Percentiles rank a stretch among this genome's conserved stretches.
phyloP scores from a whole-genome alignment of 2,329 filamentous ascomycete genomes.

The Tolypocladium endophyticum region DNA sequence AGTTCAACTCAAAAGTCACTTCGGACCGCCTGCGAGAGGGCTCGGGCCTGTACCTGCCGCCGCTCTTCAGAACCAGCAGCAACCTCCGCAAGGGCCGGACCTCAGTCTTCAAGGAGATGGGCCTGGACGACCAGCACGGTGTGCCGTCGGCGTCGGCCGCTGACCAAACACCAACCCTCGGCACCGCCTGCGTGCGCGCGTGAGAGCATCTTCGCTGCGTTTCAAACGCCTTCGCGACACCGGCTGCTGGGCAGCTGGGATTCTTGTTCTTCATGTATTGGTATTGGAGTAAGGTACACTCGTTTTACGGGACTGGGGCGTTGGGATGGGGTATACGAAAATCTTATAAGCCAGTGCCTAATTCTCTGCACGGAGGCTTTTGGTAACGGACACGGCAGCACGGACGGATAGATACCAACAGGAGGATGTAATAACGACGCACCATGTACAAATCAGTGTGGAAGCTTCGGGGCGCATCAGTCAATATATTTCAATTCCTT shows the following conservation, averaged over 20 bases:
- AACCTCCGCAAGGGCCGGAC: conserved; percentile 38
- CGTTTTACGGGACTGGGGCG: background rate
- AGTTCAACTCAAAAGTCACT: conserved; percentile 39
- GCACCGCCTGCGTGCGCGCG: background rate
- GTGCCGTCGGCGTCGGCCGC: background rate
- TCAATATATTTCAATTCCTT: background rate
- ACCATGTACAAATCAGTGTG: background rate
- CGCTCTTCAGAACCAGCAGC: conserved; percentile 28
- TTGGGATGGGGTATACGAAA: background rate
- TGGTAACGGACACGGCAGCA: background rate
- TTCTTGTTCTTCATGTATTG: background rate
- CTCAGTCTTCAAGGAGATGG: conserved; percentile 43
- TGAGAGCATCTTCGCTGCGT: background rate
- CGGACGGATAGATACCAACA: background rate
- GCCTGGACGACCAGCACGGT: conserved; percentile 20
- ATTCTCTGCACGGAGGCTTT: background rate
- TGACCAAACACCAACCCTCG: background rate
- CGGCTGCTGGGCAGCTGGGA: background rate
- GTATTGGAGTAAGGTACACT: too few species aligned
- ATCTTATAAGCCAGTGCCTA: background rate
- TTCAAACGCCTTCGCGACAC: background rate
- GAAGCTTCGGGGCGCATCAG: background rate
- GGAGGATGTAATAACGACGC: background rate
- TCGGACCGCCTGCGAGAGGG: conserved; percentile 41
- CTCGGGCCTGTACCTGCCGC: conserved; percentile 24